Percentiles rank a stretch among this genome's conserved stretches.
Evolutionary conservation across 1,284 basidiomycete species (phyloP).

Genomic region (Irpex lacteus): DNA sequence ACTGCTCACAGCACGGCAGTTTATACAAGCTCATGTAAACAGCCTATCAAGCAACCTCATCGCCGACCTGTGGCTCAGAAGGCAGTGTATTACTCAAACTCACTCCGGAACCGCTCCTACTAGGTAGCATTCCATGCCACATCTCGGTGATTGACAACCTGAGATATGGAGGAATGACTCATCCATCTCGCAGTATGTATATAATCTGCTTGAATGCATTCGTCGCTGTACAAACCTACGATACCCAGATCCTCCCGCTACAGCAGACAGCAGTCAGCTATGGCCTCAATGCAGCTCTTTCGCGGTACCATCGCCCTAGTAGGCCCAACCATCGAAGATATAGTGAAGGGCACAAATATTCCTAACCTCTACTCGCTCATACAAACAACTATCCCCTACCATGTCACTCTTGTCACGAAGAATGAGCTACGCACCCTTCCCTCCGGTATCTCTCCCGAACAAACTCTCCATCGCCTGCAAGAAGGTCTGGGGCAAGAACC

Average conservation of each 20-base stretch:
- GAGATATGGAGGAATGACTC: not conserved
- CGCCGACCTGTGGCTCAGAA: not conserved
- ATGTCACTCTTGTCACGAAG: conserved; percentile 40
- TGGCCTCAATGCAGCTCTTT: conserved; percentile 6
- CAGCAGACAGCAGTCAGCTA: not conserved
- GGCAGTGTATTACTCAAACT: not conserved
- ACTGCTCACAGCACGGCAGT: not conserved
- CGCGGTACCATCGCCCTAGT: conserved; percentile 23
- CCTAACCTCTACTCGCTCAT: conserved; percentile 11
- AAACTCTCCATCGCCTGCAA: conserved; percentile 7
- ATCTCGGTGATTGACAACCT: not conserved
- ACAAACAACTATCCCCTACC: conserved; percentile 28
- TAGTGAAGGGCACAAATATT: conserved; percentile 25
- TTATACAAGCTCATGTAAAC: not conserved
- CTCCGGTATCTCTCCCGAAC: conserved; percentile 3
- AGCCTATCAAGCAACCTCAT: not conserved
- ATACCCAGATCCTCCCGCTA: not conserved
- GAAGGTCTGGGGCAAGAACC: conserved; percentile 11
- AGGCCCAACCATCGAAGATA: conserved; percentile 30
- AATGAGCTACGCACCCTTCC: conserved; percentile 26
- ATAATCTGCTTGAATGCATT: not conserved
- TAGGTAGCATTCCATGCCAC: not conserved
- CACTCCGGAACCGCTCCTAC: not conserved
- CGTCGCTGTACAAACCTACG: not conserved
- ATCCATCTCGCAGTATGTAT: not conserved